Percentiles rank a stretch among this genome's conserved stretches.
Conservation (phyloP, 371 early-diverging fungal genomes). For the Massospora cicadina region DNA sequence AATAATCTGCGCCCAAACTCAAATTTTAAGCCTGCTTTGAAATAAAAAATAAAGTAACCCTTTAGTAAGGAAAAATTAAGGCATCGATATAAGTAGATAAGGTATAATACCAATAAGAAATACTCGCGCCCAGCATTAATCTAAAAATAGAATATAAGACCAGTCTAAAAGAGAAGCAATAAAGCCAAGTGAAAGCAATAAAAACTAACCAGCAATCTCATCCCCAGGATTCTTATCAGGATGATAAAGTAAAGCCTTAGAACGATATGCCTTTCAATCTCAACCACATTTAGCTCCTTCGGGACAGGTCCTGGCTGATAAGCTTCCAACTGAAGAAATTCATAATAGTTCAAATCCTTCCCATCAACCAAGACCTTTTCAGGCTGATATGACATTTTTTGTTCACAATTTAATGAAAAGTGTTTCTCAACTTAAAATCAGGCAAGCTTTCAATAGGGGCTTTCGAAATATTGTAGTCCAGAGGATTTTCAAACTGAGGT, state of each 20-base stretch:
- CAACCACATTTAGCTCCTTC: background rate
- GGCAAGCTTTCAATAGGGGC: background rate
- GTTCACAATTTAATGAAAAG: too few relatives aligned
- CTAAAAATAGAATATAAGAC: too few relatives aligned
- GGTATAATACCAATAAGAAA: too few relatives aligned
- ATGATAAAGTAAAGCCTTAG: slow-evolving; percentile 74
- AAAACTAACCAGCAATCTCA: slow-evolving; percentile 47
- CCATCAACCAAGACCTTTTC: background rate
- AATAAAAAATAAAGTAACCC: too few relatives aligned
- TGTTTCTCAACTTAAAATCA: background rate
- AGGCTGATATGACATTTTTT: background rate
- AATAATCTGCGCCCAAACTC: too few relatives aligned
- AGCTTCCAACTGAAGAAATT: background rate
- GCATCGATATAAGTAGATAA: too few relatives aligned
- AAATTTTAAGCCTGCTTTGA: too few relatives aligned
- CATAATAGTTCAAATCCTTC: background rate
- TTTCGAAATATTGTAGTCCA: too few relatives aligned
- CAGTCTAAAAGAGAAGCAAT: too few relatives aligned
- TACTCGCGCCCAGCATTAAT: too few relatives aligned
- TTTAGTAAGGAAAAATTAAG: background rate
- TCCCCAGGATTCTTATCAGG: slow-evolving; percentile 75
- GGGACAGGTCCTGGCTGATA: background rate
- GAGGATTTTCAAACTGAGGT: too few relatives aligned
- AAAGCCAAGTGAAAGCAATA: background rate
- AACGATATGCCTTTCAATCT: slow-evolving; percentile 81